Evolutionary conservation across 2,329 filamentous ascomycete species (phyloP).

Genomic region (Neonectria magnoliae): DNA sequence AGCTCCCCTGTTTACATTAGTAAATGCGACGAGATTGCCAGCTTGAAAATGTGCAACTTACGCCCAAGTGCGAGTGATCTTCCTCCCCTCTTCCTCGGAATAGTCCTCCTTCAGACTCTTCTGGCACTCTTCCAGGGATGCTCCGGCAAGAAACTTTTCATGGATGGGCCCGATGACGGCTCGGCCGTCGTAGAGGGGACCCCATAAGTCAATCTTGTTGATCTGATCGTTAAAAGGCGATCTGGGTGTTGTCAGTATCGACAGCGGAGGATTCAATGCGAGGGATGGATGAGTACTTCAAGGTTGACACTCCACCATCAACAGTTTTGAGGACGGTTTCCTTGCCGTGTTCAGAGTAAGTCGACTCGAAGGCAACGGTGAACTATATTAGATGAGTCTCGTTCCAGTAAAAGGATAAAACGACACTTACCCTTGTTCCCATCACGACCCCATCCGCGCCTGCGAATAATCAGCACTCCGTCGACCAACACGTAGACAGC

Average conservation of each 20-base stretch:
- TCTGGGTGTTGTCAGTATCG: slow-evolving; percentile 27
- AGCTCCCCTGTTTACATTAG: slow-evolving; percentile 49
- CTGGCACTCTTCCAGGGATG: slow-evolving; percentile 55
- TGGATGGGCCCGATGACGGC: slow-evolving; percentile 53
- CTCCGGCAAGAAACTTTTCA: slow-evolving; percentile 51
- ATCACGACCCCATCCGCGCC: slow-evolving; percentile 57
- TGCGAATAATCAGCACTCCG: slow-evolving; percentile 32
- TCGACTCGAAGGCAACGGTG: slow-evolving; percentile 55
- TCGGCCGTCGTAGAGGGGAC: slow-evolving; percentile 56
- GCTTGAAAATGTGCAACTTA: slow-evolving; percentile 36
- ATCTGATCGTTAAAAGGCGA: slow-evolving; percentile 56
- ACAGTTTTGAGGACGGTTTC: slow-evolving; percentile 51
- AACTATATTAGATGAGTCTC: slow-evolving; percentile 49
- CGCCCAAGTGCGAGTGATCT: slow-evolving; percentile 51
- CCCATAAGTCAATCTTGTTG: slow-evolving; percentile 52
- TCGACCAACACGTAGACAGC: not conserved
- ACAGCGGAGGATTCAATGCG: not conserved
- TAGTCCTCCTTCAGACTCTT: slow-evolving; percentile 51
- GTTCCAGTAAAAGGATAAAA: no score
- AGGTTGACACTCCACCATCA: slow-evolving; percentile 57
- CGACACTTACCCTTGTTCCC: slow-evolving; percentile 52
- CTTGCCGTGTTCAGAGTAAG: slow-evolving; percentile 53
- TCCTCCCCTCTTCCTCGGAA: slow-evolving; percentile 45
- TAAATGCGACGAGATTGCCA: not conserved
- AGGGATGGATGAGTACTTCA: slow-evolving; percentile 51